These are phyloP conservation scores for Ustilago sp. DNA, from an alignment of 1,284 basidiomycete genomes.

Conservation along the genomic window DNA sequence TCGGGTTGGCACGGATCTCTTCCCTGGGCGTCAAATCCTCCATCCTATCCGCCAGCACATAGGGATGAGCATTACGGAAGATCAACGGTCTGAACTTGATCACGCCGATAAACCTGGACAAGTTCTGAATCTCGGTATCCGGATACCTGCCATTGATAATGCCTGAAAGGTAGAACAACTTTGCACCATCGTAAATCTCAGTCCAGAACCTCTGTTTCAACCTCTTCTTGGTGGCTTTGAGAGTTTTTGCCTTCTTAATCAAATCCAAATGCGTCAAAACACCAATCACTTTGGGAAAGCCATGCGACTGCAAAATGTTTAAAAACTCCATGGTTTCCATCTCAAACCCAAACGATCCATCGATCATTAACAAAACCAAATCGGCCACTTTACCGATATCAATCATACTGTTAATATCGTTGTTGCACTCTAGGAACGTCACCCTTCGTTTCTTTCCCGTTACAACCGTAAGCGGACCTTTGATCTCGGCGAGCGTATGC, in stretches of 20 bases:
- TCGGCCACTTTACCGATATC: conserved; percentile 97
- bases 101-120: conserved; percentile 90
- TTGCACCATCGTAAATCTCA: conserved; percentile 98
- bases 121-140: conserved; percentile 94
- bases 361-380: conserved; percentile 95
- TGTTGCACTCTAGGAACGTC: conserved; percentile 97
- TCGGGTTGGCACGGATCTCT: conserved; percentile 82
- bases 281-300: conserved; percentile 98
- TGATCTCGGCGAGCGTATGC: conserved; percentile 88
- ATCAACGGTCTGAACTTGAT: conserved; percentile 99
- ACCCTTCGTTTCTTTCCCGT: conserved; percentile 87
- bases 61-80: conserved; percentile 94
- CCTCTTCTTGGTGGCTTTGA: conserved; percentile 91
- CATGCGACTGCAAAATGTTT: conserved; percentile 95
- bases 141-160: conserved; percentile 98
- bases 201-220: conserved; percentile 99
- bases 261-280: conserved; percentile 96
- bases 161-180: conserved; percentile 97
- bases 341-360: conserved; percentile 97
- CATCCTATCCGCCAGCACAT: conserved; percentile 93
- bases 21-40: conserved; percentile 95
- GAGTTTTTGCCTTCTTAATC: conserved; percentile 88
- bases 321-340: conserved; percentile 99
- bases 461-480: conserved; percentile 96
- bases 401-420: conserved; percentile 97